phyloP scores from a whole-genome alignment of 768 basidiomycete genomes.

The Kwoniella newhampshirensis region DNA sequence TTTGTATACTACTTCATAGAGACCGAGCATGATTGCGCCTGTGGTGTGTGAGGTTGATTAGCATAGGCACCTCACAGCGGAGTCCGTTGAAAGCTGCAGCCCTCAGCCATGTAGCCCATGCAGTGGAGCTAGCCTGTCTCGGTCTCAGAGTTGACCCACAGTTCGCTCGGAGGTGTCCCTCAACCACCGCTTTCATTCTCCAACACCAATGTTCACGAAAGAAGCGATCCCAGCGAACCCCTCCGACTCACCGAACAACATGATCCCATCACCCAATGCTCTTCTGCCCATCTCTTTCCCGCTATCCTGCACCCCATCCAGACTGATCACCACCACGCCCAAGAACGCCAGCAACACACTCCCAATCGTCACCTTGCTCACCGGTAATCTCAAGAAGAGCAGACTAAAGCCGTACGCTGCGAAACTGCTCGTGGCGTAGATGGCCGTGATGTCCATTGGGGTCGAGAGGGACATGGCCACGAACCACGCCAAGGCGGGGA shows the following conservation, averaged over 20 bases:
- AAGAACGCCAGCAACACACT: conserved; percentile 77
- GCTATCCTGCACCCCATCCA: conserved; percentile 58
- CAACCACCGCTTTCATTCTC: no score
- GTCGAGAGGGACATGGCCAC: conserved; percentile 55
- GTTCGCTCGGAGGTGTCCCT: no score
- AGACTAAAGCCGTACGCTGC: conserved; percentile 87
- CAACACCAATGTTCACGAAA: no score
- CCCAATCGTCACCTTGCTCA: conserved; percentile 70
- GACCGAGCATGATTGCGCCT: conserved; percentile 49
- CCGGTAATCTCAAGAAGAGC: conserved; percentile 53
- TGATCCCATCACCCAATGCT: conserved; percentile 48
- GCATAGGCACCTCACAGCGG: not conserved
- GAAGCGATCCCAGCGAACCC: not conserved
- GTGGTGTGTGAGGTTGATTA: not conserved
- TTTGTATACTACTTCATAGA: conserved; percentile 54
- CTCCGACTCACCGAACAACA: conserved; percentile 43
- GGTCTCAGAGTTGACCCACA: no score
- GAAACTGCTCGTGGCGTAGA: conserved; percentile 88
- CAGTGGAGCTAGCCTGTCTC: no score
- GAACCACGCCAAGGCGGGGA: conserved; percentile 49
- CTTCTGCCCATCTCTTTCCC: conserved; percentile 44
- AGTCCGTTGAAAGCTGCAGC: no score
- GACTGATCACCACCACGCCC: conserved; percentile 78
- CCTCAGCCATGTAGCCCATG: no score
- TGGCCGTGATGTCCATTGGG: conserved; percentile 74